Conservation (phyloP, 2,329 filamentous ascomycete species). For the Hypoxylon sp. region DNA sequence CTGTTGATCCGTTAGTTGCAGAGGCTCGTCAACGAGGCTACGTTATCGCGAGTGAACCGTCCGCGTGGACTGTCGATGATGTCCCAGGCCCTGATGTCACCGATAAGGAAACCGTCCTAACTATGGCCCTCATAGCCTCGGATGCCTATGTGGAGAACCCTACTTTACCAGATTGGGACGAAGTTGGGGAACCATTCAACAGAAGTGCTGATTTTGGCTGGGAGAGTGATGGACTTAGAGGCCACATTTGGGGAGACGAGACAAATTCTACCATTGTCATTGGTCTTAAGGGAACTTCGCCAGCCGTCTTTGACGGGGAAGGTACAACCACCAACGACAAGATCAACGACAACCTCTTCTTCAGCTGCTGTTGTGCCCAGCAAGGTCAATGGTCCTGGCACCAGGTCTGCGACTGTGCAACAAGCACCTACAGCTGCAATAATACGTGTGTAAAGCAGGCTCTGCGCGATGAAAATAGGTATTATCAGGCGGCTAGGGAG, state of each 20-base stretch:
- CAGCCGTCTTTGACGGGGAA: conserved; percentile 95
- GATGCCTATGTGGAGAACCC: conserved; percentile 88
- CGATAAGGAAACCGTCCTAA: conserved; percentile 87
- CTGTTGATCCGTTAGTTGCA: conserved; percentile 84
- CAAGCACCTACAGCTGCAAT: conserved; percentile 90
- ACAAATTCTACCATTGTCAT: conserved; percentile 90
- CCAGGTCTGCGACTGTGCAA: conserved; percentile 93
- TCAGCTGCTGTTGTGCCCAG: conserved; percentile 97
- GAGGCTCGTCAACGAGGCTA: conserved; percentile 78
- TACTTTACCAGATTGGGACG: conserved; percentile 83
- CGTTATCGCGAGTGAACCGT: conserved; percentile 76
- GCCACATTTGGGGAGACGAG: conserved; percentile 92
- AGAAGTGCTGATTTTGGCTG: conserved; percentile 92
- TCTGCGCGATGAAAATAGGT: conserved; percentile 85
- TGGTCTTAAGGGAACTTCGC: conserved; percentile 90
- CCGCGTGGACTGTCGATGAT: conserved; percentile 87
- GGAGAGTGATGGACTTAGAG: conserved; percentile 88
- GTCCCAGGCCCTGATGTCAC: conserved; percentile 84
- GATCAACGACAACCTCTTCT: conserved; percentile 96
- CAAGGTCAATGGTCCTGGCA: conserved; percentile 92
- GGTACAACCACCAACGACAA: conserved; percentile 98
- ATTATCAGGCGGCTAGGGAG: conserved; percentile 90
- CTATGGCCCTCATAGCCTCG: conserved; percentile 87
- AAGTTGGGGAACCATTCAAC: conserved; percentile 85
- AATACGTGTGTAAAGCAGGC: conserved; percentile 86